Evolutionary conservation across 345 rosid genomes (phyloP).

Genomic region (Corchorus olitorius): DNA sequence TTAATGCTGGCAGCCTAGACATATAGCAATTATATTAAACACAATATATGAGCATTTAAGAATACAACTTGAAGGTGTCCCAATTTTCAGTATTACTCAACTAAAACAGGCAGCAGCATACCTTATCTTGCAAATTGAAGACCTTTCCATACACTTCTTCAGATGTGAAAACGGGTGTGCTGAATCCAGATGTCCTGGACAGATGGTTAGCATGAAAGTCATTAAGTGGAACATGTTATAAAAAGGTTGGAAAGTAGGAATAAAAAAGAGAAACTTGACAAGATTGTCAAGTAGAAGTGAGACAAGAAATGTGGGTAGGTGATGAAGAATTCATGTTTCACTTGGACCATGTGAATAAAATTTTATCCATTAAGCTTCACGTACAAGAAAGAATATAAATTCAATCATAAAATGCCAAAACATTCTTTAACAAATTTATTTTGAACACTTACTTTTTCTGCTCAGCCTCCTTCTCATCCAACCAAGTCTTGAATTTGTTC

Average conservation of each 20-base stretch:
- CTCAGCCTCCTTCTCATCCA: conserved; percentile 79
- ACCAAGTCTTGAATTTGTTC: conserved; percentile 76
- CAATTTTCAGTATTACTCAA: neutral
- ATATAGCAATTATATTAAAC: neutral
- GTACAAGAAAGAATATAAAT: neutral
- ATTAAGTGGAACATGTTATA: neutral
- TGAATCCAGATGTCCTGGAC: conserved; percentile 59
- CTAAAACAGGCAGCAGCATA: conserved; percentile 25
- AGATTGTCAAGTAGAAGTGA: neutral
- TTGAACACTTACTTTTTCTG: conserved; percentile 66
- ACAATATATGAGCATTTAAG: neutral
- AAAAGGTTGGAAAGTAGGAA: neutral
- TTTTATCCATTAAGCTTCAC: neutral
- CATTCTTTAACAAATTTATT: neutral
- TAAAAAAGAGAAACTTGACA: too few species aligned
- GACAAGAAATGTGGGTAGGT: neutral
- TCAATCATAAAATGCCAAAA: neutral
- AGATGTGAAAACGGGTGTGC: conserved; percentile 72
- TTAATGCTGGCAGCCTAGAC: conserved; percentile 60
- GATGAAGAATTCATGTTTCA: neutral
- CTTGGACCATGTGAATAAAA: neutral
- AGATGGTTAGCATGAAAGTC: neutral
- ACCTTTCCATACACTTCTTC: conserved; percentile 70
- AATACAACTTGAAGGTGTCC: neutral
- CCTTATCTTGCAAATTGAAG: conserved; percentile 77